Conservation (phyloP, 2,329 filamentous ascomycete genomes). For the Paraphaeosphaeria minitans region DNA sequence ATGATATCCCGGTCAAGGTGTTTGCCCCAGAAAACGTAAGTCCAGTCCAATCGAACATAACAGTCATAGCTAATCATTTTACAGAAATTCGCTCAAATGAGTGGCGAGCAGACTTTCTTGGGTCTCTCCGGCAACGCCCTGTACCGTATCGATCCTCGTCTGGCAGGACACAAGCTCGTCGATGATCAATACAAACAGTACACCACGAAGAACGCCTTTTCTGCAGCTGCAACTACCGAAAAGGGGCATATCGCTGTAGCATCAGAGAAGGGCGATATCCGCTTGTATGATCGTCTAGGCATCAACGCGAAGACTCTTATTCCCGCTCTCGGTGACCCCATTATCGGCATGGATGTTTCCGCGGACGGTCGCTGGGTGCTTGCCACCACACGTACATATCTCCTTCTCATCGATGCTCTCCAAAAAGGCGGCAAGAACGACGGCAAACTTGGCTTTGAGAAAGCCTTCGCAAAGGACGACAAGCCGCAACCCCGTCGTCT, state of each 20-base stretch:
- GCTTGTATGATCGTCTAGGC: slow-evolving; percentile 92
- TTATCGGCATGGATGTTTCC: slow-evolving; percentile 92
- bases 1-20: slow-evolving; percentile 89
- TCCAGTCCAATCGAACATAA: slow-evolving; percentile 5
- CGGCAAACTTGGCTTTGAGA: slow-evolving; percentile 97
- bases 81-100: slow-evolving; percentile 96
- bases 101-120: slow-evolving; percentile 90
- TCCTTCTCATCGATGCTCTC: slow-evolving; percentile 88
- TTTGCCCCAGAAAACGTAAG: slow-evolving; percentile 86
- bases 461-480: slow-evolving; percentile 84
- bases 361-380: slow-evolving; percentile 96
- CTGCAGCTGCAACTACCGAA: slow-evolving; percentile 88
- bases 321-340: slow-evolving; percentile 91
- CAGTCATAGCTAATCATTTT: slow-evolving; percentile 25
- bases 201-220: slow-evolving; percentile 95
- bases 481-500: slow-evolving; percentile 94
- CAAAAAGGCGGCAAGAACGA: slow-evolving; percentile 95
- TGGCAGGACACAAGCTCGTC: slow-evolving; percentile 89
- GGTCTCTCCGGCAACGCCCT: slow-evolving; percentile 92
- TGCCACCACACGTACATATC: slow-evolving; percentile 90
- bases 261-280: slow-evolving; percentile 96
- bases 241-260: slow-evolving; percentile 97
- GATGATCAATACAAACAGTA: slow-evolving; percentile 95
- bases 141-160: slow-evolving; percentile 89
- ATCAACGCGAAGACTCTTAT: slow-evolving; percentile 98